phyloP scores from a whole-genome alignment of 768 basidiomycete species.

The Epithele typhae region DNA sequence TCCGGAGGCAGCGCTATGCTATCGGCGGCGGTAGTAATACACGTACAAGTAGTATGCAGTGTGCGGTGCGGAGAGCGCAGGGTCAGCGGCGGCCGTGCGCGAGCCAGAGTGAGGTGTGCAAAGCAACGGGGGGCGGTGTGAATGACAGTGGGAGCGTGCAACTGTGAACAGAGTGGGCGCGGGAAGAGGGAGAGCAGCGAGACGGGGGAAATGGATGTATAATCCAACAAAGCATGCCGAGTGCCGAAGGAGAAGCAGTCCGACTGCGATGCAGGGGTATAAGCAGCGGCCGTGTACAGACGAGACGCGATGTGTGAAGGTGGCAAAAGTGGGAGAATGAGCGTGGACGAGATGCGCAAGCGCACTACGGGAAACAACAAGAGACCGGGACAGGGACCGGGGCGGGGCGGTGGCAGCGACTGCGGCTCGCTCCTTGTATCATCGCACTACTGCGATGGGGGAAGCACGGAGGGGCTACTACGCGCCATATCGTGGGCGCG shows the following conservation, averaged over 20 bases:
- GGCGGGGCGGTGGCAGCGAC: not conserved
- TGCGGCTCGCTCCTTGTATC: no score
- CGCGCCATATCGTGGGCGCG: no score
- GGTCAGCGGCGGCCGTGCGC: not conserved
- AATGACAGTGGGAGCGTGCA: not conserved
- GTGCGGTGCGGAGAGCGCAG: slow-evolving; percentile 4
- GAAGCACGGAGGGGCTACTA: no score
- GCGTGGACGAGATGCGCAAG: slow-evolving; percentile 4
- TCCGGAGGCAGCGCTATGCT: not conserved
- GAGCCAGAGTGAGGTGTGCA: not conserved
- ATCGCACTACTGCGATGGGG: no score
- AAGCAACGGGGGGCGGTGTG: not conserved
- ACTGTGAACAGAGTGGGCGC: not conserved
- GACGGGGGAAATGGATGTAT: no score
- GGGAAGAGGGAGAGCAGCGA: not conserved
- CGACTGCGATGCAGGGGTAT: slow-evolving; percentile 16
- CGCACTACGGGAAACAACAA: not conserved
- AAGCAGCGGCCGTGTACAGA: slow-evolving; percentile 10
- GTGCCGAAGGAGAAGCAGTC: slow-evolving; percentile 4
- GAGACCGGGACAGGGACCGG: not conserved
- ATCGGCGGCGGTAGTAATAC: slow-evolving; percentile 9
- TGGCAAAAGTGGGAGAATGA: slow-evolving; percentile 1
- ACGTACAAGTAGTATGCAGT: slow-evolving; percentile 11
- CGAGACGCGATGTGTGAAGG: not conserved
- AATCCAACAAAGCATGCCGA: no score